Base-by-base conservation (phyloP, 106 monocot genomes). In the Alisma plantagoaquatica region DNA sequence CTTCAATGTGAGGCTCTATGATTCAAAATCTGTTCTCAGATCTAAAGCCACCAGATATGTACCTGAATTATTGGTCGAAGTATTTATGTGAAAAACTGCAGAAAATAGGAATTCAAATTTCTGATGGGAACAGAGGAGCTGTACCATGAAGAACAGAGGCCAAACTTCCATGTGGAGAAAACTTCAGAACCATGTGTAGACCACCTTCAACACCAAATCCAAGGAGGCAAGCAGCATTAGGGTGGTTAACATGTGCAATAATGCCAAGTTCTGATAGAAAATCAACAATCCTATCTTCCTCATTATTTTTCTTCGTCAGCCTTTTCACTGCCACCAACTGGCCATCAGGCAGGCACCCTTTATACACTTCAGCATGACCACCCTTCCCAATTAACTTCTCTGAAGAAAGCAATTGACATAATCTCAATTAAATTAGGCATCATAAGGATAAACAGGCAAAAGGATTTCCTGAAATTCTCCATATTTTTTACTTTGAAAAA, bases 61-160 rank as follows among this genome's bases (percentile, higher is more conserved):
- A n/a, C n/a, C n/a, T n/a, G n/a, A n/a, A n/a, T n/a, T n/a, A n/a
- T n/a, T n/a, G n/a, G n/a, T n/a, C n/a, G n/a, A n/a, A n/a, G n/a
- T n/a, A n/a, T n/a, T n/a, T n/a, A n/a, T n/a, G n/a, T n/a, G n/a
- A n/a, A n/a, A n/a, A n/a, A n/a, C n/a, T n/a, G n/a, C n/a, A n/a
- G n/a, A n/a, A n/a, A n/a, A n/a, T n/a, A n/a, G n/a, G n/a, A n/a
- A n/a, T n/a, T 56, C 32, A 23, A 51, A 33, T 60, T 72, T 51
- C 10, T 24, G 23, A 11, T 27, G 2, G 24, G 9, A 26, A 10
- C 10, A 9, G 25, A 23, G 51, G 27, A n/a, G n/a, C n/a, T n/a
- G n/a, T 89, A 96, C 96, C 89, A 72, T 96, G 89, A 21, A 96
- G 89, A 22, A 81, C 57, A 48, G 89, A 81, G 56, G 89, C 84